These are phyloP conservation scores for Pleurotus ostreatus DNA, from an alignment of 768 basidiomycete species.

Conservation along the genomic window DNA sequence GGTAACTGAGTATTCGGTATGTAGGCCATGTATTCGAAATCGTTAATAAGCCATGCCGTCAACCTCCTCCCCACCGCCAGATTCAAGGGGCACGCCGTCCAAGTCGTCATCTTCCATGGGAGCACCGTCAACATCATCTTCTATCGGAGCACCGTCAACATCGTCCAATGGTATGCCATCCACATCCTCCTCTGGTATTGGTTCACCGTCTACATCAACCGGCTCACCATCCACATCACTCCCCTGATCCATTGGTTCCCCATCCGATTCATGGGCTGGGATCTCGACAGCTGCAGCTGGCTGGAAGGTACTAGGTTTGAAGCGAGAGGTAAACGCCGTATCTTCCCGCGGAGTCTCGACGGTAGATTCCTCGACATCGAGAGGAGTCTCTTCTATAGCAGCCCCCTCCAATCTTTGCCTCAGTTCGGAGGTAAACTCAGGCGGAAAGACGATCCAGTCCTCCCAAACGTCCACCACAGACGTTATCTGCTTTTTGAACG, in stretches of 20 bases:
- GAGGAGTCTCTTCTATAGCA: constrained; percentile 21
- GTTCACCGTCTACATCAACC: constrained; percentile 33
- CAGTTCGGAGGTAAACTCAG: constrained; percentile 76
- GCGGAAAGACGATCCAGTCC: constrained; percentile 95
- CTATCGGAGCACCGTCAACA: constrained; percentile 37
- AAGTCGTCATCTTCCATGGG: constrained; percentile 35
- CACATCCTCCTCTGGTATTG: constrained; percentile 27
- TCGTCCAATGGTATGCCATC: constrained; percentile 39
- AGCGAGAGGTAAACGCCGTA: constrained; percentile 48
- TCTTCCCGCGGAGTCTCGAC: constrained; percentile 19
- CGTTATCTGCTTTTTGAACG: constrained; percentile 91
- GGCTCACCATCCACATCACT: constrained; percentile 34
- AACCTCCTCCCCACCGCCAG: constrained; percentile 38
- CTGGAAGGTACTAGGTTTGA: constrained; percentile 77
- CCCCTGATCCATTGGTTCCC: constrained; percentile 34
- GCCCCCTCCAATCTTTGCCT: constrained; percentile 71
- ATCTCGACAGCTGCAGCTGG: constrained; percentile 47
- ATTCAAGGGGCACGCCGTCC: constrained; percentile 41
- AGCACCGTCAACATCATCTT: constrained; percentile 48
- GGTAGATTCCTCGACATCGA: constrained; percentile 21
- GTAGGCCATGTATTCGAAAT: too few species aligned
- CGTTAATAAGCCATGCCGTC: constrained; percentile 10
- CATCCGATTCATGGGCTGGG: constrained; percentile 26
- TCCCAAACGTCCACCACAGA: constrained; percentile 95
- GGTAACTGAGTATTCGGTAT: too few species aligned